Evolutionary conservation across 208 protist genomes (phyloP).

Genomic region (Phytomonas serpens): DNA sequence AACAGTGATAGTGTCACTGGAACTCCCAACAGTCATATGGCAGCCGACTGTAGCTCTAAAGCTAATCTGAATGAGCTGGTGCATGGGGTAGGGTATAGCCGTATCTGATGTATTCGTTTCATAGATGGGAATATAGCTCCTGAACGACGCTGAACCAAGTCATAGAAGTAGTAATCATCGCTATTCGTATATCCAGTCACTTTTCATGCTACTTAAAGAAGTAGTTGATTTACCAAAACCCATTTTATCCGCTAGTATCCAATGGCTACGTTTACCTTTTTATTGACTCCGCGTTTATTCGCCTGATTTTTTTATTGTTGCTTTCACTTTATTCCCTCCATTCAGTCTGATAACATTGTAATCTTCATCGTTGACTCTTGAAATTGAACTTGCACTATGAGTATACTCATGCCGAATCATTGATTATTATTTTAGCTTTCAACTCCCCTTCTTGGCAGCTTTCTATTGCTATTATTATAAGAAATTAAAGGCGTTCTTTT

Average conservation of each 20-base stretch:
- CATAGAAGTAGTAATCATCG: background rate
- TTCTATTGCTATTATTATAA: background rate
- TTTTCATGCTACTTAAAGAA: background rate
- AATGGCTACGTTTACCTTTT: background rate
- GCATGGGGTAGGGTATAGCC: background rate
- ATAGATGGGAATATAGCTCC: background rate
- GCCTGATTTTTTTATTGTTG: background rate
- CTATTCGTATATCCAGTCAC: background rate
- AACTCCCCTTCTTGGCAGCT: background rate
- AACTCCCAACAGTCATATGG: background rate
- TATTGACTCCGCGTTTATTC: background rate
- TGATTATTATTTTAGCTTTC: background rate
- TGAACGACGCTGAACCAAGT: background rate
- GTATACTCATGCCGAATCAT: background rate
- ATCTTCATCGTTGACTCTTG: background rate
- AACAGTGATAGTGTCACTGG: background rate
- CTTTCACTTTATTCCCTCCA: background rate
- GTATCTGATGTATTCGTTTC: background rate
- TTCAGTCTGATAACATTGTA: background rate
- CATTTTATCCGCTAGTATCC: background rate
- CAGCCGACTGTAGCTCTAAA: background rate
- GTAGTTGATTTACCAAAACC: background rate
- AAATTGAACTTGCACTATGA: background rate
- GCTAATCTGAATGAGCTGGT: background rate
- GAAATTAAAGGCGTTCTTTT: background rate